Evolutionary conservation across 495 filamentous ascomycete species (phyloP).

Genomic region (Xylaria curta): DNA sequence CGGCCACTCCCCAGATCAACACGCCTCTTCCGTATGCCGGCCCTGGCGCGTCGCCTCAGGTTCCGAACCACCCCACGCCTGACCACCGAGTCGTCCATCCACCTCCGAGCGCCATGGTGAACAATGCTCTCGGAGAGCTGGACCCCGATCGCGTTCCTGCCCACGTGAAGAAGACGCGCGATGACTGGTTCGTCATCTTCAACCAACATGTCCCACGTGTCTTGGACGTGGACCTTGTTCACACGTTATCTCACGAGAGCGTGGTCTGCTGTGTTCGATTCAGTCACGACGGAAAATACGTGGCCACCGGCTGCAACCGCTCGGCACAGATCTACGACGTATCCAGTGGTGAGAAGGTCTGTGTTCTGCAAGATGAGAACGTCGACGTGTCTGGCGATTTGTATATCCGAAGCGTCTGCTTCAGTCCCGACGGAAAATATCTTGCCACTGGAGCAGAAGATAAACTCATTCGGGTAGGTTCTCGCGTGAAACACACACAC

Average conservation of each 20-base stretch:
- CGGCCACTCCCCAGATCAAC: constrained; percentile 89
- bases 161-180: constrained; percentile 80
- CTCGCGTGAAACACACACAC: neutral
- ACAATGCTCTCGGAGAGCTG: constrained; percentile 85
- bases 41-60: constrained; percentile 80
- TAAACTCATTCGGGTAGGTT: constrained; percentile 84
- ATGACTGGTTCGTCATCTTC: constrained; percentile 90
- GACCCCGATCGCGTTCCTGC: constrained; percentile 83
- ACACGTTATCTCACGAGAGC: constrained; percentile 83
- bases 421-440: constrained; percentile 89
- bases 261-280: constrained; percentile 92
- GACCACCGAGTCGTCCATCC: constrained; percentile 50
- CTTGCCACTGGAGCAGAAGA: constrained; percentile 90
- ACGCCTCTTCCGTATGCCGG: constrained; percentile 83
- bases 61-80: constrained; percentile 78
- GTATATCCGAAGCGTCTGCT: constrained; percentile 91
- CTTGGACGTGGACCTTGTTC: constrained; percentile 86
- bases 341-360: constrained; percentile 75
- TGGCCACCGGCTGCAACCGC: constrained; percentile 88
- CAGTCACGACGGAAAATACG: constrained; percentile 85
- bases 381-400: constrained; percentile 85
- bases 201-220: constrained; percentile 83
- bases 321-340: constrained; percentile 93
- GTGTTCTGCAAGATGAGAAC: constrained; percentile 79
- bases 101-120: constrained; percentile 58